Conservation (phyloP, 1,139 yeast species). For the Pichia sp. region DNA sequence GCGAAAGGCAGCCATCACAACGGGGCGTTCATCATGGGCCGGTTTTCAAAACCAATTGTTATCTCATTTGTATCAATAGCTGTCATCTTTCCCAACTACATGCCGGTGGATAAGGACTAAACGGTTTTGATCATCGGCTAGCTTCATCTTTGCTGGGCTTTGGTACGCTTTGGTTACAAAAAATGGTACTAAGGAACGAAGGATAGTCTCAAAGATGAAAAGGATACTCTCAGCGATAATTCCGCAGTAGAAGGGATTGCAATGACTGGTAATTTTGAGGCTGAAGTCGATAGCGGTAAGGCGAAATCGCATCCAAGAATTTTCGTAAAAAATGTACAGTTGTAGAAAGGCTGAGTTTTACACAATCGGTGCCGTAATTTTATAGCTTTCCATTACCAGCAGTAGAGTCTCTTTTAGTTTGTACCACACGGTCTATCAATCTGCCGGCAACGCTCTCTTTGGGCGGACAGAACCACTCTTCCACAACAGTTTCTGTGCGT, state of each 20-base stretch:
- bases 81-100: conserved; percentile 44
- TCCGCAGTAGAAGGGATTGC: not conserved
- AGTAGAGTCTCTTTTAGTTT: not conserved
- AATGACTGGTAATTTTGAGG: not conserved
- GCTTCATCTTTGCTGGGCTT: conserved; percentile 30
- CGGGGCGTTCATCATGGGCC: conserved; percentile 36
- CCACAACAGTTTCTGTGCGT: not conserved
- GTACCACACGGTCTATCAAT: conserved; percentile 1
- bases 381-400: not conserved
- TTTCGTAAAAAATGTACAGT: not conserved
- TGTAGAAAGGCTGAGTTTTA: not conserved
- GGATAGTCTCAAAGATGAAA: conserved; percentile 27
- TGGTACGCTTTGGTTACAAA: conserved; percentile 32
- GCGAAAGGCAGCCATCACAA: conserved; percentile 36
- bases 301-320: not conserved
- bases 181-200: conserved; percentile 34
- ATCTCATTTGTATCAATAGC: conserved; percentile 42
- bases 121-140: conserved; percentile 40
- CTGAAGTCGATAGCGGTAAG: not conserved
- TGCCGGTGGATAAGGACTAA: conserved; percentile 47
- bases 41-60: conserved; percentile 31
- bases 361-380: too few species aligned
- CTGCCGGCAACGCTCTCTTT: conserved; percentile 19
- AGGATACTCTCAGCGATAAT: conserved; percentile 5
- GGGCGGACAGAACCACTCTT: conserved; percentile 17